These are phyloP conservation scores for Ambrosia hybrid DNA, from an alignment of 140 eudicot genomes.

Conservation along the genomic window DNA sequence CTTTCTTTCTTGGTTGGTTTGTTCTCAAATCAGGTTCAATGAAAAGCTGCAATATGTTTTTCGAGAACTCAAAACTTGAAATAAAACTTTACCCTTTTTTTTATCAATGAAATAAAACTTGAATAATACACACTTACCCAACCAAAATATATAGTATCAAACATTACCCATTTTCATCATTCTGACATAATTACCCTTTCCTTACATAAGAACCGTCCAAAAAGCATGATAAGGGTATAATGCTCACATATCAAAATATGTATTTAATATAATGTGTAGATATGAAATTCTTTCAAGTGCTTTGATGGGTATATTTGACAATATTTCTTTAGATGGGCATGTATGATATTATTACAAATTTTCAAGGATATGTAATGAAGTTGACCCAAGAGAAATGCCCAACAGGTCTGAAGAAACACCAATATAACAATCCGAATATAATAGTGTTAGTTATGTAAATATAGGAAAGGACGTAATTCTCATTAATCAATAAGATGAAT, in stretches of 20 bases:
- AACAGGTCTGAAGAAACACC: too few relatives aligned
- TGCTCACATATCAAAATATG: too few relatives aligned
- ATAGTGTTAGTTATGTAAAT: too few relatives aligned
- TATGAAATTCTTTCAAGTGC: neutral
- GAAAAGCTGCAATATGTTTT: slow-evolving; percentile 58
- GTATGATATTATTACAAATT: neutral
- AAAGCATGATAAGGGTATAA: too few relatives aligned
- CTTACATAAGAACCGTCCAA: neutral
- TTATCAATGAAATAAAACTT: neutral
- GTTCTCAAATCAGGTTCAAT: slow-evolving; percentile 75
- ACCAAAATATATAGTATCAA: neutral
- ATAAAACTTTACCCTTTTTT: too few relatives aligned
- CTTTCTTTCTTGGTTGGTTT: slow-evolving; percentile 69
- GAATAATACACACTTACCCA: neutral
- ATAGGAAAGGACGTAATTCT: too few relatives aligned
- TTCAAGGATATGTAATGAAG: neutral
- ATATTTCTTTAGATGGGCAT: neutral
- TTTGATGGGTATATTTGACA: neutral
- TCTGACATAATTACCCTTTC: slow-evolving; percentile 1
- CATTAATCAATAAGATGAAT: too few relatives aligned
- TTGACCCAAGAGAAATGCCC: too few relatives aligned
- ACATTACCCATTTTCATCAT: neutral
- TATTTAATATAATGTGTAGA: neutral
- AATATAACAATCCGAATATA: too few relatives aligned
- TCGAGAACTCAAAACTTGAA: neutral